These are phyloP conservation scores for Begonia loranthoides DNA, from an alignment of 306 rosid genomes.

Conservation along the genomic window DNA sequence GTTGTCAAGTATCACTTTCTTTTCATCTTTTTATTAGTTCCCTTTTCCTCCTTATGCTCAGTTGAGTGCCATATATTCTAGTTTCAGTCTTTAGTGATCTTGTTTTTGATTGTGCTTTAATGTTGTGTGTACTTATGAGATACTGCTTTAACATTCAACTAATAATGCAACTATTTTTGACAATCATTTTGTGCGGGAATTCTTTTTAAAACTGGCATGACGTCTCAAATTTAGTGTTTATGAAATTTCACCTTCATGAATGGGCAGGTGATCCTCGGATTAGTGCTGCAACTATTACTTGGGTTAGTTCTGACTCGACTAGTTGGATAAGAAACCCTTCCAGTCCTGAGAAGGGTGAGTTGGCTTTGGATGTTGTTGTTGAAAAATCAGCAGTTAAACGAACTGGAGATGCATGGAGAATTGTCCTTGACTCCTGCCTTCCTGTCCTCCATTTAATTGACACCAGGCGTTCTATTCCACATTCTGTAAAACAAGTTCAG, in stretches of 20 bases:
- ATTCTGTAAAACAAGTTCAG: constrained; percentile 75
- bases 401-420: constrained; percentile 98
- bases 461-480: constrained; percentile 73
- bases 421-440: constrained; percentile 71
- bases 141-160: no score
- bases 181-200: no score
- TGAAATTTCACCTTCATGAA: neutral
- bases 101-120: no score
- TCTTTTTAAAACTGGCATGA: no score
- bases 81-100: no score
- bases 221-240: neutral
- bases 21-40: no score
- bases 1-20: no score
- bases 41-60: no score
- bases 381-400: constrained; percentile 61
- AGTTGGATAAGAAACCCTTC: constrained; percentile 59
- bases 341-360: constrained; percentile 54
- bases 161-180: no score
- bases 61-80: no score
- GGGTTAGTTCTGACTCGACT: constrained; percentile 71
- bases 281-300: constrained; percentile 56
- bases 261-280: constrained; percentile 74
- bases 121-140: no score
- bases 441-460: constrained; percentile 85
- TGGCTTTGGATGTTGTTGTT: constrained; percentile 62